Percentiles rank a stretch among this genome's conserved stretches.
phyloP scores from a whole-genome alignment of 1,284 basidiomycete genomes.

The Leccinum griseonigrum region DNA sequence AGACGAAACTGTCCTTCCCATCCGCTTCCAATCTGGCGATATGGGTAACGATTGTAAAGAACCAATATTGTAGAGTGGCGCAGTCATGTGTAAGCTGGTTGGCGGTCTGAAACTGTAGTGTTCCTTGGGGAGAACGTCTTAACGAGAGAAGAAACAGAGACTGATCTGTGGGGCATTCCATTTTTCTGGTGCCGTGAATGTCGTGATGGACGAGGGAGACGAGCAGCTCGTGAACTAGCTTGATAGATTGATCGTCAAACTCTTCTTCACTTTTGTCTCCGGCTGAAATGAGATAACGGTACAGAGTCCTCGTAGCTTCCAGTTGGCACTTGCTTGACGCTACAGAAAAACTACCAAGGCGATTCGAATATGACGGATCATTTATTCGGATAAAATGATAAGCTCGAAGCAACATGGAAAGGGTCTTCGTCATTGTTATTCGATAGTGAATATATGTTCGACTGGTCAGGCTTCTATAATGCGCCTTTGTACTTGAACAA shows the following conservation, averaged over 20 bases:
- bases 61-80: neutral
- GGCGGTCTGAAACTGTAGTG: neutral
- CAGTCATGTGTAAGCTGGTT: constrained; percentile 1
- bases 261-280: neutral
- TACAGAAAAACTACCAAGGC: neutral
- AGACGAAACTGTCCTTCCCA: neutral
- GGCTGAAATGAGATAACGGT: neutral
- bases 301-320: neutral
- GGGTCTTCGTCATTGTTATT: neutral
- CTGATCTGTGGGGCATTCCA: constrained; percentile 5
- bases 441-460: neutral
- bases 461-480: neutral
- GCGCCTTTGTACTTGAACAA: constrained; percentile 3
- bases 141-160: neutral
- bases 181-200: constrained; percentile 3
- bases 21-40: neutral
- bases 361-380: neutral
- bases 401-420: neutral
- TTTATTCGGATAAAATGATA: constrained; percentile 5
- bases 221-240: neutral
- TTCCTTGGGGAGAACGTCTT: neutral
- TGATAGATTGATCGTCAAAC: neutral
- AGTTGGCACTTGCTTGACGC: neutral
- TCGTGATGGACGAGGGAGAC: constrained; percentile 4
- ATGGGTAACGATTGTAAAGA: neutral